phyloP scores from a whole-genome alignment of 1,284 basidiomycete genomes.

The Puccinia horiana region DNA sequence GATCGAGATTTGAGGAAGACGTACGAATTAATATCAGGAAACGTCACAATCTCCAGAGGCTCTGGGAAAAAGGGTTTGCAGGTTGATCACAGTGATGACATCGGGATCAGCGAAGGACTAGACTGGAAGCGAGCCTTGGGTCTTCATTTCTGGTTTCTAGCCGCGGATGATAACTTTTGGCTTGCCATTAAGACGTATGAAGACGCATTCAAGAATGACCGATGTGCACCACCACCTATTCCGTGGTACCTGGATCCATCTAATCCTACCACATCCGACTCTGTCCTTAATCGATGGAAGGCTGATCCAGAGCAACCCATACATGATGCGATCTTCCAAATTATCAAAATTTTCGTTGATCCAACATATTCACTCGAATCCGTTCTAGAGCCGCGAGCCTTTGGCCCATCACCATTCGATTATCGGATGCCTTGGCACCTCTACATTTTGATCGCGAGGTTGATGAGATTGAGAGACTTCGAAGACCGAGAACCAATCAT shows the following conservation, averaged over 20 bases:
- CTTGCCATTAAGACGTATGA: slow-evolving; percentile 65
- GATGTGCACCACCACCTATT: slow-evolving; percentile 58
- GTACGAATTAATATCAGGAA: slow-evolving; percentile 82
- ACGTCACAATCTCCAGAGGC: slow-evolving; percentile 69
- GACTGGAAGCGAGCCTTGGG: slow-evolving; percentile 97
- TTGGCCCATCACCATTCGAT: slow-evolving; percentile 74
- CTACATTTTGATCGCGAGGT: slow-evolving; percentile 80
- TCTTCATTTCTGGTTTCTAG: slow-evolving; percentile 83
- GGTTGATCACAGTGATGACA: slow-evolving; percentile 67
- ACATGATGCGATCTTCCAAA: slow-evolving; percentile 75
- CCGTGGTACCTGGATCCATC: slow-evolving; percentile 66
- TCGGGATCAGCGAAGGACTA: slow-evolving; percentile 74
- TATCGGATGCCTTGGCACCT: slow-evolving; percentile 88
- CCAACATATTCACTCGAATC: slow-evolving; percentile 62
- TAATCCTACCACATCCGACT: slow-evolving; percentile 17
- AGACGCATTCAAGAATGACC: slow-evolving; percentile 54
- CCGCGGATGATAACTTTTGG: slow-evolving; percentile 49
- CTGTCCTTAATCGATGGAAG: slow-evolving; percentile 29
- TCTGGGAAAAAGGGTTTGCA: slow-evolving; percentile 62
- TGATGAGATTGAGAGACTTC: slow-evolving; percentile 79
- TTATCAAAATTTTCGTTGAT: slow-evolving; percentile 75
- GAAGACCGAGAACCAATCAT: slow-evolving; percentile 67
- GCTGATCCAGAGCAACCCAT: slow-evolving; percentile 53
- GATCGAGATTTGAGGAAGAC: slow-evolving; percentile 72
- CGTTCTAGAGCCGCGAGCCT: slow-evolving; percentile 69